A percentile compares a stretch with the other conserved stretches of the same genome.
Conservation (phyloP, 768 basidiomycete genomes). For the Lactarius hengduanensis region DNA sequence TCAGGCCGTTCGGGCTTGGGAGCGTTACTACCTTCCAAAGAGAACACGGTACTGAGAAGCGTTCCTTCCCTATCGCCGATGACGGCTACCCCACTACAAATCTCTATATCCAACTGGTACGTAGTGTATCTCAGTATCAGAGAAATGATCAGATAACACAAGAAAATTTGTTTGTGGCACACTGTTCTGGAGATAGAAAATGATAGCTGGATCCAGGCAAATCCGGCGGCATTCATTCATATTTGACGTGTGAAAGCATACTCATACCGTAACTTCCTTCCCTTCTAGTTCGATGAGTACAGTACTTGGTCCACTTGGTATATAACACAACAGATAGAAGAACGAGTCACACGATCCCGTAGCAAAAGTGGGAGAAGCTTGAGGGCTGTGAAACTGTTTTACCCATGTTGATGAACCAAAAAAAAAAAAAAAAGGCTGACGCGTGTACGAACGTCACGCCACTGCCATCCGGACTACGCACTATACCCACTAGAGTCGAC, state of each 20-base stretch:
- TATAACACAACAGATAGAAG: not conserved
- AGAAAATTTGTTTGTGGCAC: not conserved
- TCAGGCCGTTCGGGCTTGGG: not conserved
- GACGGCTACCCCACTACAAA: not conserved
- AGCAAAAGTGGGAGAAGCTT: not conserved
- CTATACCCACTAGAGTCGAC: not conserved
- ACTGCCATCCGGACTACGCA: not conserved
- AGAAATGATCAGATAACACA: not conserved
- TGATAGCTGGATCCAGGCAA: not conserved
- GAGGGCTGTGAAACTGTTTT: not conserved
- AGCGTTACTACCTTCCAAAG: not conserved
- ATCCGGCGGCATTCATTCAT: not conserved
- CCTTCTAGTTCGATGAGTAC: not conserved
- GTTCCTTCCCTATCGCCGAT: not conserved
- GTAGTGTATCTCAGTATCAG: not conserved
- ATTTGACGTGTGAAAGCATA: not conserved
- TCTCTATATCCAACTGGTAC: not conserved
- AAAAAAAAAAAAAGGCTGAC: not conserved
- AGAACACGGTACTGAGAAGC: not conserved
- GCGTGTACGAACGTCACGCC: not conserved
- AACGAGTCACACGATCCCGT: not conserved
- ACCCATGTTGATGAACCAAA: not conserved
- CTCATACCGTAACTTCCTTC: not conserved
- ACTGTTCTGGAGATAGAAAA: not conserved
- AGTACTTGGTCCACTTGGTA: not conserved